Conservation (phyloP, 148 eudicot genomes). For the Chenopodium formosanum region DNA sequence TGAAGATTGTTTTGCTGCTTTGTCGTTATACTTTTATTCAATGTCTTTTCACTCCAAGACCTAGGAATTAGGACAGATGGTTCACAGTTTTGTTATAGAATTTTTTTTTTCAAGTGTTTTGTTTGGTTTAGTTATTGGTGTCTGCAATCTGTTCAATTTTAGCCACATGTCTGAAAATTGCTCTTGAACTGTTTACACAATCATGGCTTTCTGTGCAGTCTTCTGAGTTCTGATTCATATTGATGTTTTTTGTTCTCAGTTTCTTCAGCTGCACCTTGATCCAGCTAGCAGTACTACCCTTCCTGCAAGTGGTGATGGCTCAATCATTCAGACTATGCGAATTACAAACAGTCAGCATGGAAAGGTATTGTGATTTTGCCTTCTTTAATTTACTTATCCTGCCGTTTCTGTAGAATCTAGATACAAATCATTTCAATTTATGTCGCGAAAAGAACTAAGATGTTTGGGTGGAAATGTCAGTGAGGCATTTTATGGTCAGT, state of each 20-base stretch:
- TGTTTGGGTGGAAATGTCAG: not conserved
- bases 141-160: not conserved
- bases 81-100: too few species aligned
- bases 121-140: not conserved
- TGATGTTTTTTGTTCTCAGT: conserved; percentile 45
- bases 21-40: too few species aligned
- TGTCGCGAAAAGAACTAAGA: not conserved
- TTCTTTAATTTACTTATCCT: not conserved
- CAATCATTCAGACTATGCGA: conserved; percentile 68
- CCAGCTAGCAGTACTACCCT: conserved; percentile 84
- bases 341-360: conserved; percentile 92
- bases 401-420: not conserved
- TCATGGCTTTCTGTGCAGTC: not conserved
- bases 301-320: conserved; percentile 66
- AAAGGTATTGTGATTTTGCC: conserved; percentile 52
- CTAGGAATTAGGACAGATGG: not conserved
- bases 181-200: not conserved
- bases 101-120: not conserved
- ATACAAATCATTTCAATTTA: not conserved
- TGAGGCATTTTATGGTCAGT: not conserved
- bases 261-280: conserved; percentile 90
- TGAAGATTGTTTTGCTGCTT: too few species aligned
- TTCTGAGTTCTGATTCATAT: conserved; percentile 24
- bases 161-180: not conserved
- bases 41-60: not conserved